Evolutionary conservation across 129 eudicot species (phyloP), one percentile per base, ranked within the genome.

Genomic region (Silybum marianum): DNA sequence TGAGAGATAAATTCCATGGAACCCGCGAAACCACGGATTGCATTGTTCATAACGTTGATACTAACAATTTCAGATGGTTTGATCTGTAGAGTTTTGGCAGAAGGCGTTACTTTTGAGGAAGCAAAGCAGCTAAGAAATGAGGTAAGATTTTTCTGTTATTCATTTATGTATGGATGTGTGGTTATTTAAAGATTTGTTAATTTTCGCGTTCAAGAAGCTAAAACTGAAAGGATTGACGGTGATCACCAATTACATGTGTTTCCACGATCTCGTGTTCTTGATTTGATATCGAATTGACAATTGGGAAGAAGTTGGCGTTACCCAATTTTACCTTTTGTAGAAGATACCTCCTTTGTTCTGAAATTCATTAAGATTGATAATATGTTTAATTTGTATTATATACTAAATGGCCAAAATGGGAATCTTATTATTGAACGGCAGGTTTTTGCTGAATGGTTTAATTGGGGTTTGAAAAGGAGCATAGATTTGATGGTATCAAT

Each of bases 61-160:
- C 22, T 83, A 14, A 69, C 54, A 51, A 62, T 81, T 24, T 80
- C 86, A 3, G 48, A 84, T 74, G 24, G 23, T 38, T 84, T 78
- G 66, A 73, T 89, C 26, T 86, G 24, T 75, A 19, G 14, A 62
- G 86, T 39, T 79, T 73, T 65, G 16, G 85, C 93, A 0, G 95
- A 91, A 39, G 91, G 97, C 78, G 99, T 95, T 40, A 89, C 92
- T 81, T 89, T 82, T 67, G 88, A 88, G 13, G 98, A 95, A 88
- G 97, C 99, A 38, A 91, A 81, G 79, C 90, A 83, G 74, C 97
- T 92, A 73, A 83, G 98, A 79, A 93, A 95, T 79, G 99, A 95
- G 99, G 99, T 94, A 12, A 69, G 14, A 30, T 1, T 22, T 13
- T 13, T 70, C 6, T 25, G 6, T 46, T 25, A 30, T 77, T 23